Evolutionary conservation across 2,329 filamentous ascomycete genomes (phyloP).

Genomic region (Talaromyces sp.): DNA sequence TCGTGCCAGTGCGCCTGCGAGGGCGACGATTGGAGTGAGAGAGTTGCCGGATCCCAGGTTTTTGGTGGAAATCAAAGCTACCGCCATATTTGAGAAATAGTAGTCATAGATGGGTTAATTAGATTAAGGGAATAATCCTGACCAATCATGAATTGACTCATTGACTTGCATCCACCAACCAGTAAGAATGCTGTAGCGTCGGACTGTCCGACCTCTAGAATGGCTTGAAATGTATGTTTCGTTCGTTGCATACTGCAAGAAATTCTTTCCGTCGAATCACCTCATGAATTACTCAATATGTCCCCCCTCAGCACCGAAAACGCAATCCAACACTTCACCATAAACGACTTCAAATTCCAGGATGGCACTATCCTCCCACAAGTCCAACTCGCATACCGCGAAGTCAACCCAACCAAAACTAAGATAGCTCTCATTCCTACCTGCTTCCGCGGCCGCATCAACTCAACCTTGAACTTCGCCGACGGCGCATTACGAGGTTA

Average conservation of each 20-base stretch:
- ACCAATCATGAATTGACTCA: not conserved
- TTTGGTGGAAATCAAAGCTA: slow-evolving; percentile 11
- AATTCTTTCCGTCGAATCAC: no score
- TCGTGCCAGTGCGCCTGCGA: slow-evolving; percentile 37
- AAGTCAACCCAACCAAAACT: slow-evolving; percentile 37
- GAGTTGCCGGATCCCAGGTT: slow-evolving; percentile 13
- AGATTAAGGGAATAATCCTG: not conserved
- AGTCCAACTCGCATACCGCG: slow-evolving; percentile 41
- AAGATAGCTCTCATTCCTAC: slow-evolving; percentile 51
- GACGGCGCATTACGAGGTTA: slow-evolving; percentile 39
- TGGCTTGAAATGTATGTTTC: not conserved
- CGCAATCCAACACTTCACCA: slow-evolving; percentile 31
- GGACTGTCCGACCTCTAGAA: not conserved
- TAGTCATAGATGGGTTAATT: not conserved
- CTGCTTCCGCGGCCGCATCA: slow-evolving; percentile 54
- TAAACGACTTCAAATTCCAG: slow-evolving; percentile 40
- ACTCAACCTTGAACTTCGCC: slow-evolving; percentile 49
- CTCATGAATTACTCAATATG: slow-evolving; percentile 4
- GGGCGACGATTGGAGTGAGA: slow-evolving; percentile 16
- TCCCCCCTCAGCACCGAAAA: slow-evolving; percentile 20
- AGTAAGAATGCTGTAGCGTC: not conserved
- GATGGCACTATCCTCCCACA: slow-evolving; percentile 32
- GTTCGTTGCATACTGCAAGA: not conserved
- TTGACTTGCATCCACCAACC: not conserved
- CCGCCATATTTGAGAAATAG: slow-evolving; percentile 10